Conservation (phyloP, 805 yeast genomes). For the Saccharomycopsis microspora region DNA sequence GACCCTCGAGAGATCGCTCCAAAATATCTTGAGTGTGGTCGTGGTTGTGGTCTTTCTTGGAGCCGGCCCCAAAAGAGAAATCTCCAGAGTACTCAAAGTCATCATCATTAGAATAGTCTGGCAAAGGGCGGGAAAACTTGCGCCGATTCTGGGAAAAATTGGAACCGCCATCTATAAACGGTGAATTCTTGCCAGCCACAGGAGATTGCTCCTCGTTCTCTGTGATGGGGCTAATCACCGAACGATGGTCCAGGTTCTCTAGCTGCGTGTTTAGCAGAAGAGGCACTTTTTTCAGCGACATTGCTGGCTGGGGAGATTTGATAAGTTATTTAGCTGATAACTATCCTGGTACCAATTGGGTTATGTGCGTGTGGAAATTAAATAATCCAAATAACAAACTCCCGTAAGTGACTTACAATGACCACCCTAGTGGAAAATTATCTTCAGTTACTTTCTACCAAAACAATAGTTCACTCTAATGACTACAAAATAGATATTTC, state of each 20-base stretch:
- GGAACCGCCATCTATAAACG: not conserved
- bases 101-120: constrained; percentile 9
- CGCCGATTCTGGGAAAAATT: not conserved
- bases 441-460: constrained; percentile 13
- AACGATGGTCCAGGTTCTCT: constrained; percentile 4
- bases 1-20: not conserved
- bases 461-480: constrained; percentile 4
- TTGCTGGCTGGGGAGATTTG: too few relatives aligned
- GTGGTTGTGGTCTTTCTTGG: not conserved
- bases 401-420: too few relatives aligned
- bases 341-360: not conserved
- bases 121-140: constrained; percentile 1
- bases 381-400: not conserved
- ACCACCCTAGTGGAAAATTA: not conserved
- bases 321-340: too few relatives aligned
- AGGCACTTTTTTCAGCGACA: not conserved
- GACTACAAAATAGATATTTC: constrained; percentile 7
- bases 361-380: not conserved
- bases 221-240: constrained; percentile 15
- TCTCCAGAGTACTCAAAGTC: constrained; percentile 13
- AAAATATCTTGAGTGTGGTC: not conserved
- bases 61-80: constrained; percentile 14
- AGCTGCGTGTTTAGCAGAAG: constrained; percentile 10
- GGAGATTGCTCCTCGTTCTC: constrained; percentile 14
- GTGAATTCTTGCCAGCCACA: not conserved